Conservation (phyloP, 257 asterid genomes). For the Voacanga thouarsii region DNA sequence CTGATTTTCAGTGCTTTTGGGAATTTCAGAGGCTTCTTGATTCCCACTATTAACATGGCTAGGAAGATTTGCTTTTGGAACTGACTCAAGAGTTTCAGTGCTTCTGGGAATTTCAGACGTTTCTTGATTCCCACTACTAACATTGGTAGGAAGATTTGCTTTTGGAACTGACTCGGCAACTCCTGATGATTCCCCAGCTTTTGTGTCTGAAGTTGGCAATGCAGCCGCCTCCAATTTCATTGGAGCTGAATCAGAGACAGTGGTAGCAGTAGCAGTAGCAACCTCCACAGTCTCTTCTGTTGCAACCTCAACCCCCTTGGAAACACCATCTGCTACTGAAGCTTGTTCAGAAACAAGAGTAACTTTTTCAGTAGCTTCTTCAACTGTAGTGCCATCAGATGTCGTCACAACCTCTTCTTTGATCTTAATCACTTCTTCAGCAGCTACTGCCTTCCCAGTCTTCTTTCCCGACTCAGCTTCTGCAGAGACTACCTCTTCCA, state of each 20-base stretch:
- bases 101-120: slow-evolving; percentile 21
- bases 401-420: not conserved
- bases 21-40: slow-evolving; percentile 16
- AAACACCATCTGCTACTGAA: not conserved
- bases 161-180: slow-evolving; percentile 7
- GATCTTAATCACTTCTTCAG: not conserved
- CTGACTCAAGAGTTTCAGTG: slow-evolving; percentile 22
- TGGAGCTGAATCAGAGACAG: not conserved
- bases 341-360: not conserved
- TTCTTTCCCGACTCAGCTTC: not conserved
- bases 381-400: not conserved
- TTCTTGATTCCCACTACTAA: slow-evolving; percentile 11
- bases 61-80: not conserved
- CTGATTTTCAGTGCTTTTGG: slow-evolving; percentile 30
- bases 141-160: not conserved
- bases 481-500: not conserved
- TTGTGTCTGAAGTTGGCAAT: slow-evolving; percentile 26
- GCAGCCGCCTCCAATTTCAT: slow-evolving; percentile 10
- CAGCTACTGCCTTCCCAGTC: not conserved
- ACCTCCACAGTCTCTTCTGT: not conserved
- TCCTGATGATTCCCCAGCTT: slow-evolving; percentile 20
- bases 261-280: not conserved
- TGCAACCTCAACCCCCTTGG: not conserved
- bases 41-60: slow-evolving; percentile 7
- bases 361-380: not conserved